These are phyloP conservation scores for Rachicladosporium sp. DNA, from an alignment of 2,329 filamentous ascomycete genomes.

Conservation along the genomic window DNA sequence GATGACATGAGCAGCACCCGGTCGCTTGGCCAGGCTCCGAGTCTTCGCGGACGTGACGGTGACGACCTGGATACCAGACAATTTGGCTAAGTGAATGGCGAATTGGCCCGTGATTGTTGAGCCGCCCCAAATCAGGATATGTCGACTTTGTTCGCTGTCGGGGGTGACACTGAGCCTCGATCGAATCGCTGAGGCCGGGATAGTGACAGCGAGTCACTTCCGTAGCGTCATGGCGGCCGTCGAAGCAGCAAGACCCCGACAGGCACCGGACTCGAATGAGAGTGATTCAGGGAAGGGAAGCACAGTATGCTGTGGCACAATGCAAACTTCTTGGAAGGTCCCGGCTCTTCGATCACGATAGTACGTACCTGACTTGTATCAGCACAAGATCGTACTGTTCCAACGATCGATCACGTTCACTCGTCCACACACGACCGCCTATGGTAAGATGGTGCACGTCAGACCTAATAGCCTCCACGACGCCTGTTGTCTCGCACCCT, in stretches of 20 bases:
- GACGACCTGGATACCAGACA: constrained; percentile 26
- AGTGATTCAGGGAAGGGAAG: constrained; percentile 25
- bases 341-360: constrained; percentile 31
- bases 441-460: constrained; percentile 1
- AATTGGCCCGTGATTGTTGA: constrained; percentile 32
- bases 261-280: constrained; percentile 24
- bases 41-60: constrained; percentile 25
- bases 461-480: constrained; percentile 6
- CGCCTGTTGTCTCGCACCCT: constrained; percentile 12
- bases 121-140: constrained; percentile 31
- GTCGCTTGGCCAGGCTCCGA: constrained; percentile 14
- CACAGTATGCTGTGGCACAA: constrained; percentile 32
- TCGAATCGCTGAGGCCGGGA: constrained; percentile 8
- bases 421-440: constrained; percentile 4
- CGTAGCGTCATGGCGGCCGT: constrained; percentile 33
- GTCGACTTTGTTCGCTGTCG: constrained; percentile 10
- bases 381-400: neutral
- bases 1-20: constrained; percentile 25
- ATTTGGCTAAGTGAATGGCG: constrained; percentile 27
- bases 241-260: constrained; percentile 30
- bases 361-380: constrained; percentile 28
- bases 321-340: constrained; percentile 32
- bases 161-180: constrained; percentile 2
- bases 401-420: constrained; percentile 8
- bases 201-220: constrained; percentile 28